A percentile compares a stretch with the other conserved stretches of the same genome.
phyloP scores from a whole-genome alignment of 148 eudicot genomes.

The Persicaria maculosa region DNA sequence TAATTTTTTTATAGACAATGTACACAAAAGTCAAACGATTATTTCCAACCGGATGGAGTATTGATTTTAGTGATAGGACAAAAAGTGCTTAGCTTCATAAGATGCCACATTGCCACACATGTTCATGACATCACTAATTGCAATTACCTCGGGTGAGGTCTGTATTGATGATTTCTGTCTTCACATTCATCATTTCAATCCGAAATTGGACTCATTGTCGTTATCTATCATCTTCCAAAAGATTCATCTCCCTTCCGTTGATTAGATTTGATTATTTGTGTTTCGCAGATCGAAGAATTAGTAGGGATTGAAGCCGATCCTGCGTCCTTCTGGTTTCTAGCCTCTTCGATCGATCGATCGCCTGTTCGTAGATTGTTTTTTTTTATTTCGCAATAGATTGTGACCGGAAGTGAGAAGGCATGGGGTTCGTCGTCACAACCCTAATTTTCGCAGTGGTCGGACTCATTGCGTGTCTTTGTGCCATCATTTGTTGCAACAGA shows the following conservation, averaged over 20 bases:
- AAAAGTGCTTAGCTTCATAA: neutral
- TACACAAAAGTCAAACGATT: too few relatives aligned
- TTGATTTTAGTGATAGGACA: neutral
- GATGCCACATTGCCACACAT: neutral
- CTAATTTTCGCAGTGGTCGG: conserved; percentile 67
- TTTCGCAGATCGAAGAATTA: conserved; percentile 10
- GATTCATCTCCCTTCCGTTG: neutral
- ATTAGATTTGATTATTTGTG: neutral
- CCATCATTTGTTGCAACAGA: conserved; percentile 82
- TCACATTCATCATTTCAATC: neutral
- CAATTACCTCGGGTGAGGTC: neutral
- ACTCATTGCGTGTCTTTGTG: conserved; percentile 56
- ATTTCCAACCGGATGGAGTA: too few relatives aligned
- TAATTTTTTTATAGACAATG: too few relatives aligned
- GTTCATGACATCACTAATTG: neutral
- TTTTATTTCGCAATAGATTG: neutral
- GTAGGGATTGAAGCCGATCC: neutral
- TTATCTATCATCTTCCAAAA: neutral
- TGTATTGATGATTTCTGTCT: neutral
- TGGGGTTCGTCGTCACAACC: conserved; percentile 48
- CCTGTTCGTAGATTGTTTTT: neutral
- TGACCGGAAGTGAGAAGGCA: neutral
- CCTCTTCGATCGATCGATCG: conserved; percentile 3
- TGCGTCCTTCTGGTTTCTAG: neutral
- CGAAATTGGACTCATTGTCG: neutral